phyloP scores from a whole-genome alignment of 75 land plant genomes.

The Sequoiadendron giganteum region DNA sequence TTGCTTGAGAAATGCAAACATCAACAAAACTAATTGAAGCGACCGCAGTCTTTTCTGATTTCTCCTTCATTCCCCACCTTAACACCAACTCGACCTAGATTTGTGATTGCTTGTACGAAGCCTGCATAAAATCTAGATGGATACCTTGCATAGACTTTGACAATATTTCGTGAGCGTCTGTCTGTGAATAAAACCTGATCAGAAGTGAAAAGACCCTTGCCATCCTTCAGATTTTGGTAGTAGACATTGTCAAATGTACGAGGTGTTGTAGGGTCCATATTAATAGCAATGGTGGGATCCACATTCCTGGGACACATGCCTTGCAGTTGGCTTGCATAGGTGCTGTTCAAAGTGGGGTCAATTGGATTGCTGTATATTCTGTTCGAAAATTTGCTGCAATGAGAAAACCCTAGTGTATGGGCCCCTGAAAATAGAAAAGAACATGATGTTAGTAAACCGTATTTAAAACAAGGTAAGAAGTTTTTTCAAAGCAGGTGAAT shows the following conservation, averaged over 20 bases:
- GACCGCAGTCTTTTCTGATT: constrained; percentile 56
- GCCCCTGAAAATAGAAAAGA: constrained; percentile 31
- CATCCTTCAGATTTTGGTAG: constrained; percentile 47
- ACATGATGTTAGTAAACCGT: background rate
- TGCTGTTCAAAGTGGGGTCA: constrained; percentile 59
- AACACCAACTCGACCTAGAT: constrained; percentile 52
- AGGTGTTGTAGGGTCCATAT: constrained; percentile 59
- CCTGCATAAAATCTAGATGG: constrained; percentile 28
- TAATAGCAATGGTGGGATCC: constrained; percentile 52
- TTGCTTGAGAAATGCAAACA: background rate
- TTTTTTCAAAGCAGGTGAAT: no score
- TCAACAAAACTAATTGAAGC: constrained; percentile 26
- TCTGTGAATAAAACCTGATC: constrained; percentile 57
- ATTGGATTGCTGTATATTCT: constrained; percentile 32
- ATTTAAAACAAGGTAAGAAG: background rate
- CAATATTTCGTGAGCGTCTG: constrained; percentile 31
- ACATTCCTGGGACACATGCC: constrained; percentile 53
- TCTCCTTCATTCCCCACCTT: constrained; percentile 60
- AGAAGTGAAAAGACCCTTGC: constrained; percentile 63
- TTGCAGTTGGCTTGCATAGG: constrained; percentile 44
- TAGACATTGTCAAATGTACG: constrained; percentile 63
- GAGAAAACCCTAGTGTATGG: constrained; percentile 55
- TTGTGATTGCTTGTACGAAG: constrained; percentile 38
- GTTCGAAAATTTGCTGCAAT: constrained; percentile 36
- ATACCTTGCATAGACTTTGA: constrained; percentile 39